Conservation (phyloP, 1,139 yeast genomes). For the Zygoascus hellenicus region DNA sequence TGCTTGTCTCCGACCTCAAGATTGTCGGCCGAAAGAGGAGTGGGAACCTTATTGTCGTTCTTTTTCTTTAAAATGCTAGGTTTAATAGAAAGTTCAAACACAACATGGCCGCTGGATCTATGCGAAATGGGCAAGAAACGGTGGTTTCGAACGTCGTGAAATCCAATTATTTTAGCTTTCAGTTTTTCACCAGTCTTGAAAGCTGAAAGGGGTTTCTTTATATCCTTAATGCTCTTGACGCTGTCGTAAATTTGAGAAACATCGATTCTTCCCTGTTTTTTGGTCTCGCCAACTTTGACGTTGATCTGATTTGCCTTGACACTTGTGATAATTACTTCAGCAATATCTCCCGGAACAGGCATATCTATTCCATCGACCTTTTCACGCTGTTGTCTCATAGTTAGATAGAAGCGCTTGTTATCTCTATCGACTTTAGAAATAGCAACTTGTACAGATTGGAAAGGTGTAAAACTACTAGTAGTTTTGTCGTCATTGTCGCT, state of each 20-base stretch:
- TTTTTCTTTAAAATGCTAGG: constrained; percentile 31
- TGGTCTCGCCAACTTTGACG: constrained; percentile 63
- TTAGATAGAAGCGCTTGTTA: constrained; percentile 62
- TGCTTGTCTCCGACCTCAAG: constrained; percentile 36
- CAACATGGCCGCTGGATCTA: constrained; percentile 48
- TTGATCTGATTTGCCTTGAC: constrained; percentile 72
- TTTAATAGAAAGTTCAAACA: constrained; percentile 60
- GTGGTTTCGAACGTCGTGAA: constrained; percentile 65
- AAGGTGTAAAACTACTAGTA: constrained; percentile 4
- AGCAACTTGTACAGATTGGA: constrained; percentile 46
- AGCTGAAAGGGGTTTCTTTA: constrained; percentile 51
- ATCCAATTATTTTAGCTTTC: constrained; percentile 67
- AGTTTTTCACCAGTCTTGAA: constrained; percentile 57
- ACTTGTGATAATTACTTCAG: constrained; percentile 56
- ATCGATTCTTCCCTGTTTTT: constrained; percentile 75
- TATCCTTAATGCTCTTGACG: constrained; percentile 52
- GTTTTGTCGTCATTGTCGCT: constrained; percentile 33
- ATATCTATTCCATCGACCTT: constrained; percentile 25
- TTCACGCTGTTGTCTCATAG: constrained; percentile 37
- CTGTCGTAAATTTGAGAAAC: constrained; percentile 61
- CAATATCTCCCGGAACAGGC: constrained; percentile 51
- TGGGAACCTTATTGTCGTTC: constrained; percentile 31
- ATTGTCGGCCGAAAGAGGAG: constrained; percentile 37
- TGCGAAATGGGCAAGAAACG: constrained; percentile 66
- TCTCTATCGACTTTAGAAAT: constrained; percentile 38